phyloP scores from a whole-genome alignment of 768 basidiomycete genomes.

The Fomitopsis serialis region DNA sequence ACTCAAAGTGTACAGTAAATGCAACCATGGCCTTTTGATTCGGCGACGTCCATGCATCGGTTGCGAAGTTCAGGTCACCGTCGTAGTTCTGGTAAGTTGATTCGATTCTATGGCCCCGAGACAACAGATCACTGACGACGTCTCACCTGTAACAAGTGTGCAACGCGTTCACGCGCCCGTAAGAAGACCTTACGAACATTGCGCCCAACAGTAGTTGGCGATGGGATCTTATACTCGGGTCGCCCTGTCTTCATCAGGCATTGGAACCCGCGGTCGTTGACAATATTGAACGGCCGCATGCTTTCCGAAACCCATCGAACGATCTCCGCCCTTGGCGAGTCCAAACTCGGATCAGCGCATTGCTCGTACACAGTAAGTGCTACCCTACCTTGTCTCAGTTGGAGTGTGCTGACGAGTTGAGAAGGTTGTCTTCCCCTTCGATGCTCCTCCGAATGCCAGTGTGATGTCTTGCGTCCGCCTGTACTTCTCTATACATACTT shows the following conservation, averaged over 20 bases:
- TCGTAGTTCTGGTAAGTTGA: constrained; percentile 18
- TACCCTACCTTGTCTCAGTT: constrained; percentile 18
- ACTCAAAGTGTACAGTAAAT: too few relatives aligned
- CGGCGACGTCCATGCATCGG: constrained; percentile 13
- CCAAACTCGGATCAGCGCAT: background rate
- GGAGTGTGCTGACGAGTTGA: constrained; percentile 23
- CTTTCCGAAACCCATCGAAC: constrained; percentile 32
- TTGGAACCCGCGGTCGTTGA: constrained; percentile 28
- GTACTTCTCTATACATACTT: background rate
- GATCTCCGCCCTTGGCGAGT: constrained; percentile 21
- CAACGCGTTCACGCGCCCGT: constrained; percentile 14
- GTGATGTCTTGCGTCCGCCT: constrained; percentile 16
- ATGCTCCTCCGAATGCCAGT: constrained; percentile 20
- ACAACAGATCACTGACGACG: background rate
- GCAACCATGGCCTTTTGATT: too few relatives aligned
- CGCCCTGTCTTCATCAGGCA: constrained; percentile 29
- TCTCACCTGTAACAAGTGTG: constrained; percentile 13
- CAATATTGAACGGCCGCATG: constrained; percentile 27
- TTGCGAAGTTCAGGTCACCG: constrained; percentile 23
- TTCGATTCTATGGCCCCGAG: background rate
- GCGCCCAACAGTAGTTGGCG: constrained; percentile 24
- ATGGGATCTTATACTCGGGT: constrained; percentile 31
- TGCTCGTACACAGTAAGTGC: too few relatives aligned
- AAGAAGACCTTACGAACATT: constrained; percentile 28
- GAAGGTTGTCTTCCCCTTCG: constrained; percentile 27